phyloP scores from a whole-genome alignment of 768 basidiomycete genomes.

The Exidia glandulosa region DNA sequence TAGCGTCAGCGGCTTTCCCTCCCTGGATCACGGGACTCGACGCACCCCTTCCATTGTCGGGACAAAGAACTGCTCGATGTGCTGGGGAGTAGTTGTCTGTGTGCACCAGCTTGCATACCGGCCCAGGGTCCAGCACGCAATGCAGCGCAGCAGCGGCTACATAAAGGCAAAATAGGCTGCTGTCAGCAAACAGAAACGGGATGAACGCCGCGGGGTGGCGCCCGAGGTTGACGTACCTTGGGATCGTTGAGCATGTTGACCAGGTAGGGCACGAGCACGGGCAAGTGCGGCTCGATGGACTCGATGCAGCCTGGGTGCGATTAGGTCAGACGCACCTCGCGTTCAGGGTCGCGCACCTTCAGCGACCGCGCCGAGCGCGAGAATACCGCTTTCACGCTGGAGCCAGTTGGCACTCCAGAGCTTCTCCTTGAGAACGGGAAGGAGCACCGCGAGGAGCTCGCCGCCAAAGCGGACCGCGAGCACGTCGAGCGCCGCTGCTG shows the following conservation, averaged over 20 bases:
- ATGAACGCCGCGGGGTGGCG: background rate
- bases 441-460: constrained; percentile 80
- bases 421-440: constrained; percentile 85
- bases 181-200: constrained; percentile 3
- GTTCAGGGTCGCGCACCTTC: constrained; percentile 53
- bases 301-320: constrained; percentile 76
- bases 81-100: constrained; percentile 72
- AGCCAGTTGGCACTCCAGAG: constrained; percentile 91
- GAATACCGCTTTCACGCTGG: constrained; percentile 87
- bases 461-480: constrained; percentile 85
- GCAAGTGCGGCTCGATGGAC: constrained; percentile 86
- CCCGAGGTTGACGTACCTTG: constrained; percentile 47
- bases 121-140: constrained; percentile 99
- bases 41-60: constrained; percentile 96
- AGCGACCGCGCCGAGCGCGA: constrained; percentile 95
- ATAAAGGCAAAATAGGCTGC: constrained; percentile 5
- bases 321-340: background rate
- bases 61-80: constrained; percentile 83
- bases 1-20: background rate
- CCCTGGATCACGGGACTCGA: constrained; percentile 5
- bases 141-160: constrained; percentile 92
- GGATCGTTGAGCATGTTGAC: constrained; percentile 83
- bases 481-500: constrained; percentile 94
- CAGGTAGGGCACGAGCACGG: constrained; percentile 87
- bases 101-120: constrained; percentile 97